A percentile compares a stretch with the other conserved stretches of the same genome.
These are phyloP conservation scores for Globisporangium iwayamae DNA, from an alignment of 352 stramenopile genomes.

Conservation along the genomic window DNA sequence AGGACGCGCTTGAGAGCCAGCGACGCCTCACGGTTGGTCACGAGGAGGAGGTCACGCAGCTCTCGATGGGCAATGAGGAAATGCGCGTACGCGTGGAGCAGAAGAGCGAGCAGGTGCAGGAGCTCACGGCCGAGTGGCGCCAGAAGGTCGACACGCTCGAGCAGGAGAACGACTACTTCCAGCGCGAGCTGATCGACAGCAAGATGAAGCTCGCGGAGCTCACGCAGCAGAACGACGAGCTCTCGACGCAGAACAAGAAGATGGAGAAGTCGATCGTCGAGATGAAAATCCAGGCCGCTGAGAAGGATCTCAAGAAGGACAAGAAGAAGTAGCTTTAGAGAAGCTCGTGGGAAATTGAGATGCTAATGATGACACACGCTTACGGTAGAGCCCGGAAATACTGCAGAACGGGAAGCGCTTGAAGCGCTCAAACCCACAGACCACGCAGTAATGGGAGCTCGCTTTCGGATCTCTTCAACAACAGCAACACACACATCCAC, in stretches of 20 bases:
- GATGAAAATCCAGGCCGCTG: conserved; percentile 45
- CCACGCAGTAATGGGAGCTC: too few species aligned
- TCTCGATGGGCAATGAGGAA: conserved; percentile 54
- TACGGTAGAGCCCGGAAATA: too few species aligned
- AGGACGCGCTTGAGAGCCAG: conserved; percentile 44
- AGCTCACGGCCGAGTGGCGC: conserved; percentile 34
- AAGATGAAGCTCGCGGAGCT: conserved; percentile 81
- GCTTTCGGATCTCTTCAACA: too few species aligned
- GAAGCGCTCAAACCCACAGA: too few species aligned
- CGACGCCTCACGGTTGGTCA: conserved; percentile 33
- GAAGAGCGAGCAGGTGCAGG: conserved; percentile 31
- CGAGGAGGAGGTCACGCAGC: conserved; percentile 36
- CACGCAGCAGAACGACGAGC: conserved; percentile 71
- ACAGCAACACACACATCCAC: too few species aligned
- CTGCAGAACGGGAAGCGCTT: too few species aligned
- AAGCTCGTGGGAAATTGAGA: too few species aligned
- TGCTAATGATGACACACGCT: too few species aligned
- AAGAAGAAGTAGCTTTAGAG: conserved; percentile 34
- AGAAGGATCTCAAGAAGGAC: conserved; percentile 31
- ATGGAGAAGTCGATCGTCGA: conserved; percentile 56
- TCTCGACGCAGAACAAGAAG: conserved; percentile 53
- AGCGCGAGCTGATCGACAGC: conserved; percentile 75
- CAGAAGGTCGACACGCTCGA: conserved; percentile 39
- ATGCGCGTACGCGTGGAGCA: conserved; percentile 37
- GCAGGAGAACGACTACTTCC: conserved; percentile 83